Conservation (phyloP, 768 basidiomycete species). For the Terana coerulea region DNA sequence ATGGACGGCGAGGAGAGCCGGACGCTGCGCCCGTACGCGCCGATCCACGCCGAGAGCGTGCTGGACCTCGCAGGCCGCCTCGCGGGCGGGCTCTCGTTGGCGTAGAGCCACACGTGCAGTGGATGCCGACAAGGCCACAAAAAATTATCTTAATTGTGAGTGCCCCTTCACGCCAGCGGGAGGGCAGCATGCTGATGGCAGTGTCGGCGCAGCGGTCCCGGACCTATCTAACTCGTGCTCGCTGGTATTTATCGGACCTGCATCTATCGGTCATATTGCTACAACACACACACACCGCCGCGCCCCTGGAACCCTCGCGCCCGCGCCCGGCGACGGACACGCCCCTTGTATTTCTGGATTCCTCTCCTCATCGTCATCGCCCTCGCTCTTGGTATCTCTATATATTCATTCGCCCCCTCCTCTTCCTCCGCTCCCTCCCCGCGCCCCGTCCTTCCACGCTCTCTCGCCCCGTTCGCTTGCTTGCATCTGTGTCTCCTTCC, state of each 20-base stretch:
- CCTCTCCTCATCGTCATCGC: no score
- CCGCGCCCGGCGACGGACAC: no score
- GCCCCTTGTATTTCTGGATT: no score
- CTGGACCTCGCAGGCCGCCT: neutral
- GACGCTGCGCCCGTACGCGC: constrained; percentile 28
- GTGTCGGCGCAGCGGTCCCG: neutral
- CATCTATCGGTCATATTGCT: neutral
- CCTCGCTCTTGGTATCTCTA: no score
- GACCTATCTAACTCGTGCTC: neutral
- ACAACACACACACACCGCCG: no score
- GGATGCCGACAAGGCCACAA: neutral
- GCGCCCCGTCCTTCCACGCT: no score
- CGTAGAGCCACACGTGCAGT: neutral
- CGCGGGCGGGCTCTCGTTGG: neutral
- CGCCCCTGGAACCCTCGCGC: no score
- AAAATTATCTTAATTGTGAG: neutral
- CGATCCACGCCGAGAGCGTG: neutral
- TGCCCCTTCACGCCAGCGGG: neutral
- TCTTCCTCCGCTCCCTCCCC: no score
- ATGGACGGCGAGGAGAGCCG: constrained; percentile 70
- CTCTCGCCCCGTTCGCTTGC: no score
- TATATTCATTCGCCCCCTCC: no score
- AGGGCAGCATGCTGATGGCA: neutral
- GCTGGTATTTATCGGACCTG: neutral
- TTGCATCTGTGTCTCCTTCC: no score